Evolutionary conservation across 352 stramenopile genomes (phyloP).

Genomic region (Pythium oligandrum): DNA sequence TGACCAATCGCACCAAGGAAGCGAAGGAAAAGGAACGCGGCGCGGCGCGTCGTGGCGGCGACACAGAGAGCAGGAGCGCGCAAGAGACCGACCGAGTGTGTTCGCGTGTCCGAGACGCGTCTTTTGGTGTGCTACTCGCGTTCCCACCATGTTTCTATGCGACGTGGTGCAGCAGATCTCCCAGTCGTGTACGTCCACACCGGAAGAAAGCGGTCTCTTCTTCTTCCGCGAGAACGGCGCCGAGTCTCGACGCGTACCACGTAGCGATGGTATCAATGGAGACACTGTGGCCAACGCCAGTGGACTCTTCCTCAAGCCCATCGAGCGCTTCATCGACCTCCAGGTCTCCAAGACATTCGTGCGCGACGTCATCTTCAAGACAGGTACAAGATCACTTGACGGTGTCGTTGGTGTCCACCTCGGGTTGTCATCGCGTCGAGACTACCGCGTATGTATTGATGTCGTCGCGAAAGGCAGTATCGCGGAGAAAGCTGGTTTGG

Average conservation of each 20-base stretch:
- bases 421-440: conserved; percentile 42
- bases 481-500: conserved; percentile 44
- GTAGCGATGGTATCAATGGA: no score
- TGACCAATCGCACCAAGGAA: no score
- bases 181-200: conserved; percentile 22
- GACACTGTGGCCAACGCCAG: no score
- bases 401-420: conserved; percentile 52
- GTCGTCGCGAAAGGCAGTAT: conserved; percentile 49
- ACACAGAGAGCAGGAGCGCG: no score
- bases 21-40: no score
- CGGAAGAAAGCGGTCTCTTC: not conserved
- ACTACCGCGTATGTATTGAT: conserved; percentile 65
- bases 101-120: no score
- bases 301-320: no score
- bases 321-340: conserved; percentile 47
- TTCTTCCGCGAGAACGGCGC: not conserved
- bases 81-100: no score
- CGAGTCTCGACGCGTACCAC: no score
- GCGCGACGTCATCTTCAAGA: conserved; percentile 6
- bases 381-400: conserved; percentile 31
- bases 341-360: conserved; percentile 24
- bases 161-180: conserved; percentile 35
- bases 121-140: no score
- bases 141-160: conserved; percentile 21
- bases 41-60: no score